Conservation (phyloP, 345 rosid genomes). For the Conringia planisiliqua region DNA sequence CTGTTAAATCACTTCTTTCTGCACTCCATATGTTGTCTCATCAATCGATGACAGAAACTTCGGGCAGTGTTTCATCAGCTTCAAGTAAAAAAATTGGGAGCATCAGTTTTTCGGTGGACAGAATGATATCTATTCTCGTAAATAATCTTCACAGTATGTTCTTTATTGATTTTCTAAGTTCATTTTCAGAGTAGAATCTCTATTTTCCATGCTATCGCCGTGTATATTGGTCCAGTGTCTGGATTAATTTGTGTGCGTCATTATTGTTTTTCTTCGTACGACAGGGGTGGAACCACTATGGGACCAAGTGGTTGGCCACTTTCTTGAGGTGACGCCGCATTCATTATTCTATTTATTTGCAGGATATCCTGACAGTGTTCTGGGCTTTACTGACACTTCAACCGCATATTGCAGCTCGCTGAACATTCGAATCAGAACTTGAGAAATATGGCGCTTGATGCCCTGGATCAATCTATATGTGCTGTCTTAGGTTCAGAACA, state of each 20-base stretch:
- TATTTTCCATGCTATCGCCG: conserved; percentile 8
- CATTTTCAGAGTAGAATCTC: background rate
- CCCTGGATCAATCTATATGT: conserved; percentile 88
- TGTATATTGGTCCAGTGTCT: background rate
- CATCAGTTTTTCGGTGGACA: conserved; percentile 85
- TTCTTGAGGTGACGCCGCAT: conserved; percentile 65
- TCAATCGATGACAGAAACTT: conserved; percentile 75
- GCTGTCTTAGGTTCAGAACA: conserved; percentile 87
- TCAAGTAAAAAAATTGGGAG: conserved; percentile 74
- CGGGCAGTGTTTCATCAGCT: conserved; percentile 67
- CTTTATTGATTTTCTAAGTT: background rate
- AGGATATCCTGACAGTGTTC: conserved; percentile 17
- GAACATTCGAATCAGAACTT: conserved; percentile 73
- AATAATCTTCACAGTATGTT: conserved; percentile 95
- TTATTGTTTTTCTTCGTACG: conserved; percentile 4
- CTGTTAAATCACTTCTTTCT: conserved; percentile 93
- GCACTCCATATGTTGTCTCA: conserved; percentile 79
- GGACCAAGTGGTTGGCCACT: conserved; percentile 93
- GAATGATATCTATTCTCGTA: conserved; percentile 87
- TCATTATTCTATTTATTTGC: conserved; percentile 22
- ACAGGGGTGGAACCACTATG: conserved; percentile 90
- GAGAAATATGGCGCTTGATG: conserved; percentile 88
- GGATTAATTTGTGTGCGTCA: conserved; percentile 10
- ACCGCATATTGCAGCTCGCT: conserved; percentile 71
- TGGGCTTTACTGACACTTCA: conserved; percentile 36